Evolutionary conservation across 495 filamentous ascomycete species (phyloP).

Genomic region (Sordaria brevicollis): DNA sequence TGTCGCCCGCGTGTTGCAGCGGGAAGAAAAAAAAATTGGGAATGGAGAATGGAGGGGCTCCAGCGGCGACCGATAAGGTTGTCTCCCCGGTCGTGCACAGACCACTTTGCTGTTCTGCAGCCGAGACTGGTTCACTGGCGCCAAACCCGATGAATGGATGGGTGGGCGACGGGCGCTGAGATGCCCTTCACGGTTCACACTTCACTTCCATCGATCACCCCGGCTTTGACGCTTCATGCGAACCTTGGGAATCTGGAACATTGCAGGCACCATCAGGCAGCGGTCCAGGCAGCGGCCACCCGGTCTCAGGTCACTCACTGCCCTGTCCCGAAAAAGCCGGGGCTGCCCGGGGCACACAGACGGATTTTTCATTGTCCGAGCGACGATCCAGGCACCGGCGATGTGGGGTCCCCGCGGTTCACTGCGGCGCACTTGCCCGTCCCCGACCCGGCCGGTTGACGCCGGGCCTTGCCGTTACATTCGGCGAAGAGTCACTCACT

Average conservation of each 20-base stretch:
- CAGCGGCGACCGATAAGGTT: not conserved
- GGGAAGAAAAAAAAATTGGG: not conserved
- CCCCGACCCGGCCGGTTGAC: not conserved
- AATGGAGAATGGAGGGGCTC: not conserved
- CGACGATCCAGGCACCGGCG: not conserved
- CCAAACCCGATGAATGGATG: not conserved
- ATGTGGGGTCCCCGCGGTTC: not conserved
- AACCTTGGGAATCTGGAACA: not conserved
- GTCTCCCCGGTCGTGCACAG: not conserved
- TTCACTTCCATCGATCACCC: not conserved
- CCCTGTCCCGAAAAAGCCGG: not conserved
- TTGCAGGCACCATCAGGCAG: not conserved
- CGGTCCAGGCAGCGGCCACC: not conserved
- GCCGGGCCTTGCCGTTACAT: not conserved
- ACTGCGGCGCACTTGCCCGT: not conserved
- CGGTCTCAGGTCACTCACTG: not conserved
- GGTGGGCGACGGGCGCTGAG: not conserved
- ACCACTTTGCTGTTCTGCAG: not conserved
- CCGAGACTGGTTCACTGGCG: not conserved
- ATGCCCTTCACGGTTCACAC: not conserved
- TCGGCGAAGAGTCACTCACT: not conserved
- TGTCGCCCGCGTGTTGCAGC: not conserved
- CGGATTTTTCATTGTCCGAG: not conserved
- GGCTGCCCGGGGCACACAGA: not conserved
- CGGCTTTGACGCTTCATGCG: not conserved